Evolutionary conservation across 305 asterid genomes (phyloP).

Genomic region (Fraxinus platypoda): DNA sequence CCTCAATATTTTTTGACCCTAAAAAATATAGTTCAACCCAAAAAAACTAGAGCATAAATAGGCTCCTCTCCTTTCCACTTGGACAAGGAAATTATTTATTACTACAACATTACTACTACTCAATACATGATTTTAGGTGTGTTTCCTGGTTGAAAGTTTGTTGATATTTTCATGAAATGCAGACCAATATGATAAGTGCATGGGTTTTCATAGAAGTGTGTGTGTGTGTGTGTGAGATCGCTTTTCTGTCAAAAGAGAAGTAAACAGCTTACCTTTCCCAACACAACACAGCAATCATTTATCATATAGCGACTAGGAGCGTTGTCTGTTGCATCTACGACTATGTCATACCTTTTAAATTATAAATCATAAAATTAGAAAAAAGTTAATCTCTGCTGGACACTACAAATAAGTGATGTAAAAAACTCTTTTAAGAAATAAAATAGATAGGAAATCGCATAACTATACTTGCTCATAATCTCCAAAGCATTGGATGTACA

Average conservation of each 20-base stretch:
- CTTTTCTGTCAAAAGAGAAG: constrained; percentile 5
- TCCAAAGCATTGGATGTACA: constrained; percentile 80
- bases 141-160: neutral
- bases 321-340: constrained; percentile 93
- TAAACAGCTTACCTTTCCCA: constrained; percentile 69
- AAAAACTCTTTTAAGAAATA: neutral
- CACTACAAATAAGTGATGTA: neutral
- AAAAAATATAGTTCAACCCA: neutral
- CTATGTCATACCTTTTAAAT: constrained; percentile 72
- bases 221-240: neutral
- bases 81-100: neutral
- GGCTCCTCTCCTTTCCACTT: neutral
- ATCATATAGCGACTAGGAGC: constrained; percentile 96
- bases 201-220: neutral
- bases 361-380: constrained; percentile 23
- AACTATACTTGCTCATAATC: constrained; percentile 67
- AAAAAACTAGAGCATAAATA: neutral
- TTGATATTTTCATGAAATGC: neutral
- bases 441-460: neutral
- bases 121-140: neutral
- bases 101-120: neutral
- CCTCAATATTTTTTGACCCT: neutral
- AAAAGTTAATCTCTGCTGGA: neutral
- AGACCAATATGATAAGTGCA: neutral
- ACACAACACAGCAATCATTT: constrained; percentile 84